Evolutionary conservation across 495 filamentous ascomycete genomes (phyloP).

Genomic region (Neurospora sp.): DNA sequence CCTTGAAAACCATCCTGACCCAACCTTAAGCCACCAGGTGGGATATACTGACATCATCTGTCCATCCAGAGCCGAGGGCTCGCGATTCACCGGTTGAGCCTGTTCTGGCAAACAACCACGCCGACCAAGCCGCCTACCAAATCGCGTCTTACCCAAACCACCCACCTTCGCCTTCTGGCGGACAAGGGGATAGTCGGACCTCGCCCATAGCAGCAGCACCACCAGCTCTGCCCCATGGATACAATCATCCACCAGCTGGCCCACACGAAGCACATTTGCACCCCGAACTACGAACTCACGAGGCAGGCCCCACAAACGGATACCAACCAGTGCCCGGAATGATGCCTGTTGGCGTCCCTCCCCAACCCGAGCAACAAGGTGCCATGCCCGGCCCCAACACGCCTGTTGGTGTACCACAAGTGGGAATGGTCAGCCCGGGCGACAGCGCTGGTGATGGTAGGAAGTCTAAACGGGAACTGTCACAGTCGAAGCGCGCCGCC

Average conservation of each 20-base stretch:
- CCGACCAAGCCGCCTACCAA: conserved; percentile 12
- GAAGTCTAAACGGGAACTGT: conserved; percentile 72
- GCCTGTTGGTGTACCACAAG: conserved; percentile 1
- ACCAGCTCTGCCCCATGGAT: conserved; percentile 22
- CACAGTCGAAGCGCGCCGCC: conserved; percentile 88
- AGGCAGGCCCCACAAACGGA: conserved; percentile 8
- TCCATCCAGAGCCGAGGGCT: conserved; percentile 17
- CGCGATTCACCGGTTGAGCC: conserved; percentile 11
- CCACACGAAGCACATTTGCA: conserved; percentile 22
- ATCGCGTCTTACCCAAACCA: conserved; percentile 7
- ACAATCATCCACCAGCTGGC: conserved; percentile 14
- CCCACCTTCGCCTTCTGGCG: conserved; percentile 11
- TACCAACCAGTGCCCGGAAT: conserved; percentile 21
- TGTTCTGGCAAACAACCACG: conserved; percentile 10
- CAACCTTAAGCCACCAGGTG: background rate
- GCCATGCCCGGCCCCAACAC: conserved; percentile 14
- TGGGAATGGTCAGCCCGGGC: conserved; percentile 6
- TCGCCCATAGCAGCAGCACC: conserved; percentile 13
- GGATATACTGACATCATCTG: conserved; percentile 10
- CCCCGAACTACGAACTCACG: conserved; percentile 21
- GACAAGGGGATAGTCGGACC: conserved; percentile 5
- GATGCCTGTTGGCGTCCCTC: conserved; percentile 21
- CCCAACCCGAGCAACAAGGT: conserved; percentile 13
- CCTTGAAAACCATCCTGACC: background rate
- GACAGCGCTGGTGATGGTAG: conserved; percentile 30